Conservation (phyloP, 208 protist species). For the Leishmania mexicana region DNA sequence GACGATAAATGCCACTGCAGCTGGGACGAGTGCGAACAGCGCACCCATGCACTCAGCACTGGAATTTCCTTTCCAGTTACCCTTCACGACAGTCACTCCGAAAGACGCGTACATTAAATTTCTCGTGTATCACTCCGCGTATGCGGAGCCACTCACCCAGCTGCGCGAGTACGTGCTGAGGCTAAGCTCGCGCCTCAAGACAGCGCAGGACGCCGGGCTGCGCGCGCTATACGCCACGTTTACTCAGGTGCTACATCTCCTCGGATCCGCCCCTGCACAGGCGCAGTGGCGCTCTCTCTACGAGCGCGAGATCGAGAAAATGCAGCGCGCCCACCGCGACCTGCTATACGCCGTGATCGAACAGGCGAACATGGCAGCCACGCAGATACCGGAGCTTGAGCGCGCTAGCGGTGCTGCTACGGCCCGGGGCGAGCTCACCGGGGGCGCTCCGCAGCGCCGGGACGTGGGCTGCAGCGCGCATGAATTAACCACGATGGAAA, state of each 20-base stretch:
- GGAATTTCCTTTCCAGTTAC: conserved; percentile 42
- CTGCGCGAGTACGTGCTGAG: conserved; percentile 45
- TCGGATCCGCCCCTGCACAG: background rate
- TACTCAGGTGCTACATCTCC: conserved; percentile 22
- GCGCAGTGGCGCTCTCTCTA: conserved; percentile 35
- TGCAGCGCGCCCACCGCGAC: conserved; percentile 58
- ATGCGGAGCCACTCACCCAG: conserved; percentile 42
- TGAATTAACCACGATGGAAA: conserved; percentile 36
- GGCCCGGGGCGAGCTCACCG: background rate
- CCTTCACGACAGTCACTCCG: conserved; percentile 48
- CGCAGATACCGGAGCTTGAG: conserved; percentile 34
- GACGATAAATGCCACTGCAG: background rate
- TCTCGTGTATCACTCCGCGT: conserved; percentile 46
- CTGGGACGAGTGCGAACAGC: conserved; percentile 8
- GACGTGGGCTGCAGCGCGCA: conserved; percentile 40
- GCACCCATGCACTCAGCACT: conserved; percentile 23
- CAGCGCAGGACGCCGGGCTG: conserved; percentile 40
- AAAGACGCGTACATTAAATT: conserved; percentile 48
- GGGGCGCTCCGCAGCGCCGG: conserved; percentile 15
- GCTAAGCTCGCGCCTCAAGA: conserved; percentile 60
- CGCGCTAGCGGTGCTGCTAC: conserved; percentile 1
- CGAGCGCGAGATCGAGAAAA: conserved; percentile 51
- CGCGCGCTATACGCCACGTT: conserved; percentile 41
- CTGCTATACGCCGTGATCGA: conserved; percentile 50
- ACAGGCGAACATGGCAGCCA: conserved; percentile 37